Conservation (phyloP, 257 asterid species). For the Ligustrum vulgare region DNA sequence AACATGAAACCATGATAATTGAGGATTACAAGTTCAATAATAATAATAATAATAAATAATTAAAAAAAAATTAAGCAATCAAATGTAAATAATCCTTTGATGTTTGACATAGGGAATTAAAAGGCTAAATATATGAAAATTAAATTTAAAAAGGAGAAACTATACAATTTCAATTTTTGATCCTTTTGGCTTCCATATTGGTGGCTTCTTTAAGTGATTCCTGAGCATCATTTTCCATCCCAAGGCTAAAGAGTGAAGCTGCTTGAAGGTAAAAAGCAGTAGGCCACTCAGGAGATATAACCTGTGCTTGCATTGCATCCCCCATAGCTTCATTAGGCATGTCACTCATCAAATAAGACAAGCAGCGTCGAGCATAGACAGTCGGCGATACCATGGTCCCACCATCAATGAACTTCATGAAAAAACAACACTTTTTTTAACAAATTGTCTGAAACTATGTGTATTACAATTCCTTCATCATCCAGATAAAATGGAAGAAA, state of each 20-base stretch:
- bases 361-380: slow-evolving; percentile 69
- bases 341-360: slow-evolving; percentile 43
- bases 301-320: slow-evolving; percentile 51
- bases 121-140: slow-evolving; percentile 25
- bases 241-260: slow-evolving; percentile 41
- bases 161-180: slow-evolving; percentile 32
- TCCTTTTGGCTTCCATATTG: slow-evolving; percentile 36
- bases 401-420: slow-evolving; percentile 73
- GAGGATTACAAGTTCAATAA: neutral
- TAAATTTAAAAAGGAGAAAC: slow-evolving; percentile 9
- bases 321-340: slow-evolving; percentile 41
- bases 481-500: neutral
- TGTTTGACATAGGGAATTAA: neutral
- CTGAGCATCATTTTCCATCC: slow-evolving; percentile 49
- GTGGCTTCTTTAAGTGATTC: slow-evolving; percentile 49
- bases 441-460: neutral
- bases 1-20: neutral
- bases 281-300: slow-evolving; percentile 45
- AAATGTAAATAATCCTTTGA: neutral
- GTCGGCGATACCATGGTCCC: slow-evolving; percentile 93
- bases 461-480: neutral
- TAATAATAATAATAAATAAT: no score
- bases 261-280: slow-evolving; percentile 52
- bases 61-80: neutral
- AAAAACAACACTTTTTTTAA: neutral